Conservation (phyloP, 164 flowering plant species). For the Magnolia kwangsiensis region DNA sequence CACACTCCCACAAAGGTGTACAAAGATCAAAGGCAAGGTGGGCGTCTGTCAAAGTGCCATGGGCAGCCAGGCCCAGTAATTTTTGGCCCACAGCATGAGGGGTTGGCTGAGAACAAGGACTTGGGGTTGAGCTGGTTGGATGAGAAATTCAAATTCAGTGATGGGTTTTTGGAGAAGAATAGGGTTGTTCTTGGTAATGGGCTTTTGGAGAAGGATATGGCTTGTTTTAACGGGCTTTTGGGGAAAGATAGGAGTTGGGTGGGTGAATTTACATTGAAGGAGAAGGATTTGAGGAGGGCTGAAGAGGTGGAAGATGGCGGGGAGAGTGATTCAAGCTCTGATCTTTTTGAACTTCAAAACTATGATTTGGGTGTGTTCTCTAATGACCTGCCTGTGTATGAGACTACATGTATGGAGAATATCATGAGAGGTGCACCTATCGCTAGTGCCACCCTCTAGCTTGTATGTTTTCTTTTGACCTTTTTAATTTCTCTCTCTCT, state of each 20-base stretch:
- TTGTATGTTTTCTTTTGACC: background rate
- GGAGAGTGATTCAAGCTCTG: constrained; percentile 95
- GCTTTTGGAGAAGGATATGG: constrained; percentile 15
- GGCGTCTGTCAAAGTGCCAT: constrained; percentile 21
- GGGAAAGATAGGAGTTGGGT: constrained; percentile 26
- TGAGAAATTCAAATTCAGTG: constrained; percentile 31
- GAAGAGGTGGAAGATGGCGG: constrained; percentile 43
- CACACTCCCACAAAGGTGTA: constrained; percentile 39
- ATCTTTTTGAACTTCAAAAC: constrained; percentile 81
- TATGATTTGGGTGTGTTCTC: constrained; percentile 58
- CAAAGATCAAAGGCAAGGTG: constrained; percentile 37
- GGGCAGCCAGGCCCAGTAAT: constrained; percentile 17
- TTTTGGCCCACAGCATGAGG: constrained; percentile 13
- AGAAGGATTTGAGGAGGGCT: constrained; percentile 22
- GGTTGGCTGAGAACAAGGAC: constrained; percentile 20
- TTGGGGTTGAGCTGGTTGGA: constrained; percentile 34
- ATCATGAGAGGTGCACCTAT: constrained; percentile 41
- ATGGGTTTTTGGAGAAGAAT: constrained; percentile 25
- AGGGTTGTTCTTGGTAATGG: constrained; percentile 15
- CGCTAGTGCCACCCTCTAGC: constrained; percentile 1
- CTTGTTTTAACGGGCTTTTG: background rate
- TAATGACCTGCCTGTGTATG: constrained; percentile 77
- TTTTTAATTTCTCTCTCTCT: no score
- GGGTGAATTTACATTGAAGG: constrained; percentile 20
- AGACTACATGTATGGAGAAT: constrained; percentile 63